phyloP scores from a whole-genome alignment of 1,139 yeast species.

The Meyerozyma elateridarum region DNA sequence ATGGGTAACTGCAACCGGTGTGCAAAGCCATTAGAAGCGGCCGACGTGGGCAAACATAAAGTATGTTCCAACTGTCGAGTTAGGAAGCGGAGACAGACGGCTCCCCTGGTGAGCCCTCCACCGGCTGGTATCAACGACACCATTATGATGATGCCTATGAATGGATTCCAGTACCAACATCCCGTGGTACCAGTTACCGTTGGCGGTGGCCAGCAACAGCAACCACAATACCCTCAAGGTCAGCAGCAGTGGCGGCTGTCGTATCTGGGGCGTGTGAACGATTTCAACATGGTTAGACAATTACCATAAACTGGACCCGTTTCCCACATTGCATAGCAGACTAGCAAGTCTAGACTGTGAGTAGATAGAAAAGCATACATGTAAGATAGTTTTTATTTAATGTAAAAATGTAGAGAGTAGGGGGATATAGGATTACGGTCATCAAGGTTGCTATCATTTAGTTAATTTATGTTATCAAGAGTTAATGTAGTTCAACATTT shows the following conservation, averaged over 20 bases:
- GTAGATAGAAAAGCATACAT: too few relatives aligned
- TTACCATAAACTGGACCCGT: too few relatives aligned
- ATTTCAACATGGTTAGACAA: constrained; percentile 4
- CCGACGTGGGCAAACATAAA: constrained; percentile 49
- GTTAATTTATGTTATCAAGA: too few relatives aligned
- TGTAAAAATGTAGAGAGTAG: too few relatives aligned
- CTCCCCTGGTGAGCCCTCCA: constrained; percentile 7
- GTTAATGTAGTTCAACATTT: too few relatives aligned
- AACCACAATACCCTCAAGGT: not conserved
- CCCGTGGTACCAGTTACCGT: not conserved
- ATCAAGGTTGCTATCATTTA: too few relatives aligned
- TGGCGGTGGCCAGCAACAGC: not conserved
- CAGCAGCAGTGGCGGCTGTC: constrained; percentile 4
- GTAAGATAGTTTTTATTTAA: too few relatives aligned
- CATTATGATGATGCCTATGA: constrained; percentile 3
- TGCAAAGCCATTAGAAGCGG: constrained; percentile 42
- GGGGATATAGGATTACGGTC: too few relatives aligned
- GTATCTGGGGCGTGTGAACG: constrained; percentile 1
- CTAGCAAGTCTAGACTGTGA: too few relatives aligned
- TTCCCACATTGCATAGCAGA: too few relatives aligned
- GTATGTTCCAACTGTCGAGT: constrained; percentile 51
- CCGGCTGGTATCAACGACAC: constrained; percentile 2
- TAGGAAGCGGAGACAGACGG: constrained; percentile 41
- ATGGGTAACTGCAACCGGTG: constrained; percentile 62
- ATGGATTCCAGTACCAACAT: constrained; percentile 2